These are phyloP conservation scores for Zasmidium angulare DNA, from an alignment of 2,329 filamentous ascomycete species.

Conservation along the genomic window DNA sequence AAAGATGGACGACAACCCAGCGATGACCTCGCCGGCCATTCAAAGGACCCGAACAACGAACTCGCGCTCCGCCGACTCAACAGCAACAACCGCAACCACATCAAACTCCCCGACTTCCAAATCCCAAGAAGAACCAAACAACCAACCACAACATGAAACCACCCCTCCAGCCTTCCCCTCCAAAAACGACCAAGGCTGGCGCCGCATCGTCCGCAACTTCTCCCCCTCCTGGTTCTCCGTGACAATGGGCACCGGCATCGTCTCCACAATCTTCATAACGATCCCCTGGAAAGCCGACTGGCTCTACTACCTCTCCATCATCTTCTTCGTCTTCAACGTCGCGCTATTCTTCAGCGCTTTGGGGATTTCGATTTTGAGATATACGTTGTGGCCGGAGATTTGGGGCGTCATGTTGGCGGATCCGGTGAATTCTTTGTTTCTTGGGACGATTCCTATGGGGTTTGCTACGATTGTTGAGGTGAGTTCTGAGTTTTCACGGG, in stretches of 20 bases:
- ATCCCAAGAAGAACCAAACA: too few species aligned
- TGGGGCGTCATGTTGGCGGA: slow-evolving; percentile 67
- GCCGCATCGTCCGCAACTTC: slow-evolving; percentile 31
- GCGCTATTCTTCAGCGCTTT: slow-evolving; percentile 45
- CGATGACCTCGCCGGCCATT: background rate
- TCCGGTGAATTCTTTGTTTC: slow-evolving; percentile 66
- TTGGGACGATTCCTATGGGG: slow-evolving; percentile 47
- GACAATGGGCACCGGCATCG: slow-evolving; percentile 65
- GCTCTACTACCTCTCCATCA: slow-evolving; percentile 59
- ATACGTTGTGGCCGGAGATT: slow-evolving; percentile 64
- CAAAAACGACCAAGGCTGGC: slow-evolving; percentile 26
- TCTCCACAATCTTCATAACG: slow-evolving; percentile 61
- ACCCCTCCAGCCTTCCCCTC: background rate
- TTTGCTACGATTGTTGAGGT: slow-evolving; percentile 31
- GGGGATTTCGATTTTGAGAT: slow-evolving; percentile 58
- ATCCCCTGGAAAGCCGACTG: slow-evolving; percentile 61
- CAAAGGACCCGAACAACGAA: background rate
- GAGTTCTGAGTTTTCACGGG: background rate
- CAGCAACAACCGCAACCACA: too few species aligned
- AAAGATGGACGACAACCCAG: slow-evolving; percentile 3
- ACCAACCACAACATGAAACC: too few species aligned
- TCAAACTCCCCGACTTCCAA: too few species aligned
- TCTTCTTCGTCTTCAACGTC: slow-evolving; percentile 62
- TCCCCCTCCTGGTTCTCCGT: slow-evolving; percentile 32
- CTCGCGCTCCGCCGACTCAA: too few species aligned